Conservation (phyloP, 164 flowering plant species). For the Warburgia ugandensis region DNA sequence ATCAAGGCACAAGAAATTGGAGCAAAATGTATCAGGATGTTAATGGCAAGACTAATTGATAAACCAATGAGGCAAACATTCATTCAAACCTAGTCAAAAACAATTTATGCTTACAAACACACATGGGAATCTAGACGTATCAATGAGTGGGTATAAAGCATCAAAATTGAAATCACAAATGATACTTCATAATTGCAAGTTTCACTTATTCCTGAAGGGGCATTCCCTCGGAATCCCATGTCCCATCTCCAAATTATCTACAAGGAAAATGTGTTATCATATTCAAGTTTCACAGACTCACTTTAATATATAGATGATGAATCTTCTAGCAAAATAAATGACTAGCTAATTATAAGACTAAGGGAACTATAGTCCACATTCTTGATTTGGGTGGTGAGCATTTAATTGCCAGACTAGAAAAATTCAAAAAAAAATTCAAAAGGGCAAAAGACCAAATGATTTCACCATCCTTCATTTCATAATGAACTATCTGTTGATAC, state of each 20-base stretch:
- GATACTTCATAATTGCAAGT: neutral
- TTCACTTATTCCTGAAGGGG: slow-evolving; percentile 69
- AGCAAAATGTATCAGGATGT: slow-evolving; percentile 2
- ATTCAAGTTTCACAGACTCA: neutral
- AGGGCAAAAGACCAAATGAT: no score
- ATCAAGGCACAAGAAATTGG: slow-evolving; percentile 16
- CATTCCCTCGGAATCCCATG: slow-evolving; percentile 93
- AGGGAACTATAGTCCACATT: no score
- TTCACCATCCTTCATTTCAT: no score
- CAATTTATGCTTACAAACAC: slow-evolving; percentile 48
- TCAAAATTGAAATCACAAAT: no score
- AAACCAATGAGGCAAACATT: slow-evolving; percentile 8
- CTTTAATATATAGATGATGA: neutral
- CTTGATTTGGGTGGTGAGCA: no score
- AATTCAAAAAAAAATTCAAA: no score
- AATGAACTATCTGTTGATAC: no score
- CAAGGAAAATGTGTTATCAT: slow-evolving; percentile 7
- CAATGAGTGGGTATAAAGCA: no score
- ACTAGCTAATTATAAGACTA: no score
- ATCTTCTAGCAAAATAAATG: no score
- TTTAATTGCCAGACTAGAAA: no score
- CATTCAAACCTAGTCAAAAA: slow-evolving; percentile 68
- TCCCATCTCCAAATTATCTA: slow-evolving; percentile 90
- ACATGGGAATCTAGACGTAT: neutral
- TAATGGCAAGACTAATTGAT: slow-evolving; percentile 1